Percentiles rank a stretch among this genome's conserved stretches.
Evolutionary conservation across 345 rosid genomes (phyloP).

Genomic region (Lepidium didymum): DNA sequence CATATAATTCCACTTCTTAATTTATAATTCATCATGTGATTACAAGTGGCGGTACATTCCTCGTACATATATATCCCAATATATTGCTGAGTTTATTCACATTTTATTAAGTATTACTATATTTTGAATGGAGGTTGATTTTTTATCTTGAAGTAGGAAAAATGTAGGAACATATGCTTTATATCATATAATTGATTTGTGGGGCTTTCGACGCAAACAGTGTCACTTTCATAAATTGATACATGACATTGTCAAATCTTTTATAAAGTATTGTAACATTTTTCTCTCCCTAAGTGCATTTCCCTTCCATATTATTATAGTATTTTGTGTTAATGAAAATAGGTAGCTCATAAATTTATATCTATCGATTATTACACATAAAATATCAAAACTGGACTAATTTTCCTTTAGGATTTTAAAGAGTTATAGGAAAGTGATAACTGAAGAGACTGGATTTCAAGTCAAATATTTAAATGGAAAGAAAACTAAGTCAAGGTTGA

Average conservation of each 20-base stretch:
- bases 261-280: conserved; percentile 14
- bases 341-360: not conserved
- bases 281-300: conserved; percentile 7
- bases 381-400: too few species aligned
- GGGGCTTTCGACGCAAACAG: conserved; percentile 16
- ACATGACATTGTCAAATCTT: not conserved
- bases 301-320: conserved; percentile 4
- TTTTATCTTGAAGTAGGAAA: not conserved
- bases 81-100: not conserved
- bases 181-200: conserved; percentile 14
- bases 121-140: not conserved
- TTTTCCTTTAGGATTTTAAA: too few species aligned
- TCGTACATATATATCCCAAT: not conserved
- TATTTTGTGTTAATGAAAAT: conserved; percentile 1
- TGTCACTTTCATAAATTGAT: conserved; percentile 10
- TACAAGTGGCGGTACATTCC: conserved; percentile 10
- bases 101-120: not conserved
- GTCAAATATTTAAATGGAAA: too few species aligned
- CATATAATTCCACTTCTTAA: not conserved
- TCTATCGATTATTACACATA: not conserved
- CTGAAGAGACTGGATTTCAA: too few species aligned
- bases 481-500: too few species aligned
- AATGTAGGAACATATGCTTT: conserved; percentile 7
- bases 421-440: too few species aligned
- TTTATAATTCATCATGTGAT: not conserved